Percentiles rank a stretch among this genome's conserved stretches.
These are phyloP conservation scores for Neofusicoccum ribis DNA, from an alignment of 2,329 filamentous ascomycete species.

Conservation along the genomic window DNA sequence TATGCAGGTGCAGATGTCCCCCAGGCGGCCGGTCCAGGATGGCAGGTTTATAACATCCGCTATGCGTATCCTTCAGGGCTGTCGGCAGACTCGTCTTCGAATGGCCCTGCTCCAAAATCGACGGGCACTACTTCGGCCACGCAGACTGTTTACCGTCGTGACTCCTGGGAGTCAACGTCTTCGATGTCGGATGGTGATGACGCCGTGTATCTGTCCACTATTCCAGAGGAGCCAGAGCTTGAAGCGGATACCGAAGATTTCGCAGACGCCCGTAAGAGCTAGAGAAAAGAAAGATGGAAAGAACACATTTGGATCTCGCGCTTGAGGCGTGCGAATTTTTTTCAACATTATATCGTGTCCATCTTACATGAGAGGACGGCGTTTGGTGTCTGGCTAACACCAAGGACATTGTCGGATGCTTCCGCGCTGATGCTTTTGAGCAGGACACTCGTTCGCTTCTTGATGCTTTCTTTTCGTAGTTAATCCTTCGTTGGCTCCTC, in stretches of 20 bases:
- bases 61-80: neutral
- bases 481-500: neutral
- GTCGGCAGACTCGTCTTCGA: neutral
- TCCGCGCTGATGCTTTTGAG: neutral
- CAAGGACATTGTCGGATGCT: neutral
- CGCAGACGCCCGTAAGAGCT: too few species aligned
- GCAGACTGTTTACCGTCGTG: neutral
- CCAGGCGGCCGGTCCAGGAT: neutral
- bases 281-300: neutral
- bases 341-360: too few species aligned
- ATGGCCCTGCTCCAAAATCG: neutral
- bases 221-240: neutral
- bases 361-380: neutral
- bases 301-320: too few species aligned
- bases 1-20: neutral
- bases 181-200: neutral
- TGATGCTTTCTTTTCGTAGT: neutral
- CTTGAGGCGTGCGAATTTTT: too few species aligned
- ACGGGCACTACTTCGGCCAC: too few species aligned
- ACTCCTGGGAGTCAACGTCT: neutral
- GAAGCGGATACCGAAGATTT: neutral
- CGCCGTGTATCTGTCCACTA: neutral
- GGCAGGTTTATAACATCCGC: neutral
- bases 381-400: neutral
- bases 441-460: neutral